Conservation (phyloP, 1,139 yeast genomes). For the Protomyces pachydermus region DNA sequence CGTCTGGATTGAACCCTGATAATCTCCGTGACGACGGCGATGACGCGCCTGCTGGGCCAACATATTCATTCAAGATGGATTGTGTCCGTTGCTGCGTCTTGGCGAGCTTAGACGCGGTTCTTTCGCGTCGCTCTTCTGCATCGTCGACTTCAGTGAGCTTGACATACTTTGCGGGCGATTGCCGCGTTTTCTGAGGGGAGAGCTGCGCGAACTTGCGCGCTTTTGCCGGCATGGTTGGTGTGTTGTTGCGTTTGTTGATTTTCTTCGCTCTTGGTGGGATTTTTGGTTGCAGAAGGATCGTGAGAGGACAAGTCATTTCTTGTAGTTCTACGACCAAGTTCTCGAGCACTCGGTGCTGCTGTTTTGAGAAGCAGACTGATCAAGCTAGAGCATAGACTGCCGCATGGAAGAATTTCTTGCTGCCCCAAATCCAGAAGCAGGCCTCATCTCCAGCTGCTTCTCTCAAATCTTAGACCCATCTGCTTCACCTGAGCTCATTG, state of each 20-base stretch:
- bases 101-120: constrained; percentile 19
- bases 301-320: too few species aligned
- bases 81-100: constrained; percentile 10
- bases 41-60: not conserved
- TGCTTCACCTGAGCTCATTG: not conserved
- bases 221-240: constrained; percentile 10
- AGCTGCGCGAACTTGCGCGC: constrained; percentile 26
- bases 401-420: constrained; percentile 5
- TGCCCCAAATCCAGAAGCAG: not conserved
- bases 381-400: not conserved
- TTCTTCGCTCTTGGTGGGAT: not conserved
- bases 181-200: constrained; percentile 19
- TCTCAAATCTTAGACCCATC: constrained; percentile 8
- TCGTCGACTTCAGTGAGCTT: constrained; percentile 24
- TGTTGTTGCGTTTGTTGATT: not conserved
- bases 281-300: too few species aligned
- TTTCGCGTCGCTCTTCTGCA: constrained; percentile 2
- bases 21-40: not conserved
- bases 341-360: not conserved
- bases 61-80: constrained; percentile 2
- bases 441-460: constrained; percentile 8
- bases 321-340: too few species aligned
- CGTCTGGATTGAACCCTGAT: not conserved
- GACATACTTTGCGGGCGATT: constrained; percentile 21
- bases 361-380: not conserved